Evolutionary conservation across 2,329 filamentous ascomycete species (phyloP), one percentile per base, ranked within the genome.

Genomic region (Penicillium sp.): DNA sequence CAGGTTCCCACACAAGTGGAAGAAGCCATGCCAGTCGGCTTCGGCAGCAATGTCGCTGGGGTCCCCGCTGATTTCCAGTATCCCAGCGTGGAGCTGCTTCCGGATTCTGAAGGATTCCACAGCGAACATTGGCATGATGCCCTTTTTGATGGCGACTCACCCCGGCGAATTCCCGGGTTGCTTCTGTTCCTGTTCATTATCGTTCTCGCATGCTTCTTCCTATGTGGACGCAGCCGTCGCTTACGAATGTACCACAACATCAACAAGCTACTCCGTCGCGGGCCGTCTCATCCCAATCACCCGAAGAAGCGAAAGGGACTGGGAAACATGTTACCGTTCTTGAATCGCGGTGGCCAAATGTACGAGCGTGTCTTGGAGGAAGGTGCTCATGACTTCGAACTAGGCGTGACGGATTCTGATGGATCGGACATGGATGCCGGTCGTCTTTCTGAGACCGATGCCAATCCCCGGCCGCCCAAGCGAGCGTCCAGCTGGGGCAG

Each of bases 321-420:
- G 55, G 81, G 78, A 18, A 64, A 81, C 13, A 79, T 82, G 53
- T 47, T 73, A 20, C 69, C 66, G 1, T 75, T 71, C 58, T 60
- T 70, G 30, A 63, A 68, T 14, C 63, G 69, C 6, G 65, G 60
- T 13, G 58, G 58, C 5, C 73, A 77, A 7, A 76, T 81, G 2
- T 96, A 96, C 66, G 92, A 96, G 67, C 85, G 90, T 27, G 87
- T 96, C 3, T 74, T 95, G 46, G 91, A 96, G 72, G 88, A 92
- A 60, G 91, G 88, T 10, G 76, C 74, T 2, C 73, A 82, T 48
- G 87, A 90, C 38, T 92, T 95, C 65, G 92, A 96, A 67, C 81
- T 96, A 2, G 84, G 81, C 25, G 84, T 84, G 14, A 73, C 83
- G 8, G 82, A 85, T 27, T 85, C 74, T 4, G 65, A 69, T 28